phyloP scores from a whole-genome alignment of 2,329 filamentous ascomycete species.

The Xylariaceae sp. region DNA sequence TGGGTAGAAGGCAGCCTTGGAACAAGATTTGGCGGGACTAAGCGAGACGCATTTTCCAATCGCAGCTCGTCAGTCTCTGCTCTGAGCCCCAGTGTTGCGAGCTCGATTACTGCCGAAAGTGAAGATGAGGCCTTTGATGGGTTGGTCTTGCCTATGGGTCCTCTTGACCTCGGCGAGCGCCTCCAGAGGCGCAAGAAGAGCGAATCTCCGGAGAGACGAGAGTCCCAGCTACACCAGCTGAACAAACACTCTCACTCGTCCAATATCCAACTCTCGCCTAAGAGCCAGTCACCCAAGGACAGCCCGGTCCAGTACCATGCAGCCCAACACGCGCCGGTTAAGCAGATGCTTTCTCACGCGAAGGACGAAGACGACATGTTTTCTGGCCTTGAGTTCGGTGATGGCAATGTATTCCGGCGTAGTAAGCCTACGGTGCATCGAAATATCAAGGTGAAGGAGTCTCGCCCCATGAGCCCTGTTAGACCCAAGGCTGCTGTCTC shows the following conservation, averaged over 20 bases:
- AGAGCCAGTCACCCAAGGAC: slow-evolving; percentile 2
- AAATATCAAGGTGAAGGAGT: slow-evolving; percentile 80
- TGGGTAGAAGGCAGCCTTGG: slow-evolving; percentile 92
- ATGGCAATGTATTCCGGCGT: slow-evolving; percentile 72
- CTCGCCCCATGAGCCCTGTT: slow-evolving; percentile 60
- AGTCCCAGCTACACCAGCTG: background rate
- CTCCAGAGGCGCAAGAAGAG: slow-evolving; percentile 59
- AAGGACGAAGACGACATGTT: slow-evolving; percentile 70
- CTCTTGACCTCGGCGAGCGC: slow-evolving; percentile 73
- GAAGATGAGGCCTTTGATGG: slow-evolving; percentile 90
- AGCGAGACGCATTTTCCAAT: slow-evolving; percentile 68
- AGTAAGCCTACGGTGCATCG: slow-evolving; percentile 79
- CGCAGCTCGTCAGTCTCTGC: slow-evolving; percentile 83
- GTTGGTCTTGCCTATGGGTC: slow-evolving; percentile 71
- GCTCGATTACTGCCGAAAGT: slow-evolving; percentile 84
- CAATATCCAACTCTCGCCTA: slow-evolving; percentile 5
- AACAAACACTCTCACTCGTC: slow-evolving; percentile 1
- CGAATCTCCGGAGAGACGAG: slow-evolving; percentile 7
- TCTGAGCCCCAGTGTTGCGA: slow-evolving; percentile 86
- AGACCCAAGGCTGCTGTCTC: slow-evolving; percentile 71
- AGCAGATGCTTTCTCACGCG: slow-evolving; percentile 21
- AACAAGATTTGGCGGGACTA: slow-evolving; percentile 81
- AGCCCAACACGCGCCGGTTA: too few species aligned
- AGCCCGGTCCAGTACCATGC: slow-evolving; percentile 15
- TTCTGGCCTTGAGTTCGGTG: slow-evolving; percentile 77